These are phyloP conservation scores for Xylaria castorea DNA, from an alignment of 495 filamentous ascomycete genomes.

Conservation along the genomic window DNA sequence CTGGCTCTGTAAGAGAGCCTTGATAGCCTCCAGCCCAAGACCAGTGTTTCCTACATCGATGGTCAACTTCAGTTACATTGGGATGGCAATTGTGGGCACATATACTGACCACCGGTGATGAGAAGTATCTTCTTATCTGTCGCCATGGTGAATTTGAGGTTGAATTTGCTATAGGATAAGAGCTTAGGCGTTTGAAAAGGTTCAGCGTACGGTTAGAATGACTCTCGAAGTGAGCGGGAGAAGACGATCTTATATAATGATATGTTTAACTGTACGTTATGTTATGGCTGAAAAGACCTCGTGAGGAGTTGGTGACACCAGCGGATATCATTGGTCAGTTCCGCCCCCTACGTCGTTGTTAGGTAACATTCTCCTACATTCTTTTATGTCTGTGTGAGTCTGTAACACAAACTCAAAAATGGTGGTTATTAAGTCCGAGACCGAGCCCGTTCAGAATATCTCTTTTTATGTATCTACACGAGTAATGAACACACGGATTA, in stretches of 20 bases:
- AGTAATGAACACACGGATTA: neutral
- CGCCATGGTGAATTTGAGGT: conserved; percentile 31
- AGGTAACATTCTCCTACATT: neutral
- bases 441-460: neutral
- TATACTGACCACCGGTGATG: conserved; percentile 40
- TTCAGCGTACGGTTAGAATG: neutral
- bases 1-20: conserved; percentile 49
- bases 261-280: too few species aligned
- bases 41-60: conserved; percentile 50
- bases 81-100: neutral
- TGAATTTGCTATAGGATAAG: neutral
- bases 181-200: neutral
- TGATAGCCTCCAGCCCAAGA: conserved; percentile 57
- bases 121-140: conserved; percentile 39
- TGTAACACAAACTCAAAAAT: neutral
- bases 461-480: neutral
- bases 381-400: neutral
- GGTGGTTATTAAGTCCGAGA: conserved; percentile 7
- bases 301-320: neutral
- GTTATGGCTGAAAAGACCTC: neutral
- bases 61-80: conserved; percentile 24
- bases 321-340: neutral
- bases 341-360: neutral
- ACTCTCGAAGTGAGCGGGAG: neutral
- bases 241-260: neutral